Evolutionary conservation across 192 early-diverging fungal genomes (phyloP).

Genomic region (Phycomyces nitens): DNA sequence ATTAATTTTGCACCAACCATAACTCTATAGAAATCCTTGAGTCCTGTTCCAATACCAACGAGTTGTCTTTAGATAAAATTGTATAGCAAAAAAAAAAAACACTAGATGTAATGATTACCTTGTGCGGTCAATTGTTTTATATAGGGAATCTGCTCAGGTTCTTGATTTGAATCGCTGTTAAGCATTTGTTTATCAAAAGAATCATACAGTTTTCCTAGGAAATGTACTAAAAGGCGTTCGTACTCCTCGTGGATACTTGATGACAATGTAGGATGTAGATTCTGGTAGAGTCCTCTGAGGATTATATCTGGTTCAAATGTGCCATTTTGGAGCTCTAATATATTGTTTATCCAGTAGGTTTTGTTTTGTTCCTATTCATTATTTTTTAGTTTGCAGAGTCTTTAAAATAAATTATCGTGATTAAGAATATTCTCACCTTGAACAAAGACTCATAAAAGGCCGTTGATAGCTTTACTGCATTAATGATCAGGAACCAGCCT

Average conservation of each 20-base stretch:
- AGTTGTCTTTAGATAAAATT: too few species aligned
- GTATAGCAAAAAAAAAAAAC: too few species aligned
- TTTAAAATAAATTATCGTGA: neutral
- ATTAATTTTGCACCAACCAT: neutral
- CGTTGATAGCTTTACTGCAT: constrained; percentile 6
- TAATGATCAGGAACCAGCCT: neutral
- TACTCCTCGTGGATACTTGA: constrained; percentile 2
- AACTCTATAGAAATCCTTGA: neutral
- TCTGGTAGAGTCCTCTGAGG: neutral
- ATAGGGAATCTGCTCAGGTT: neutral
- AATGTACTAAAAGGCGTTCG: constrained; percentile 5
- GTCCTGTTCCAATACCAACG: too few species aligned
- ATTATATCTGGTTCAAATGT: neutral
- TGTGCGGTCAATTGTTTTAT: neutral
- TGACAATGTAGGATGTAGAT: neutral
- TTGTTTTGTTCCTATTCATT: neutral
- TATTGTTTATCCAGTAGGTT: constrained; percentile 12
- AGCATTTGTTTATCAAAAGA: constrained; percentile 1
- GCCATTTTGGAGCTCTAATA: constrained; percentile 3
- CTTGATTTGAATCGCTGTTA: neutral
- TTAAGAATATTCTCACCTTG: neutral
- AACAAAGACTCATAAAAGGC: constrained; percentile 3
- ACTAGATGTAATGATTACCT: too few species aligned
- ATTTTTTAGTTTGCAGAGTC: neutral
- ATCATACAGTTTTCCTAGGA: neutral